Percentiles rank a stretch among this genome's conserved stretches.
These are phyloP conservation scores for Fraxinus nigra DNA, from an alignment of 305 asterid species.

Conservation along the genomic window DNA sequence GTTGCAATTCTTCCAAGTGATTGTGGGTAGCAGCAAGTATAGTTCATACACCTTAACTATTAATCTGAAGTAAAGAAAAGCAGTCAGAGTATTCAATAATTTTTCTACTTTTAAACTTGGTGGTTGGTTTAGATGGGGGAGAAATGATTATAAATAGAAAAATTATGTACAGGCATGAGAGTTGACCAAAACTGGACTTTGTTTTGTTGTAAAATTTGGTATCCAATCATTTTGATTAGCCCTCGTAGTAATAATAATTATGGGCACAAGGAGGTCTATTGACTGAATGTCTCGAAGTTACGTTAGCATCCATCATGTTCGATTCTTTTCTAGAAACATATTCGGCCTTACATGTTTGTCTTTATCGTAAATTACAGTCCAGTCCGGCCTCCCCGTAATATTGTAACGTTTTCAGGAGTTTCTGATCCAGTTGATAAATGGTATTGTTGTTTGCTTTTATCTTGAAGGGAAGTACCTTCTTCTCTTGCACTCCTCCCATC, in stretches of 20 bases:
- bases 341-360: background rate
- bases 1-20: slow-evolving; percentile 5
- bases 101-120: slow-evolving; percentile 11
- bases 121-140: slow-evolving; percentile 22
- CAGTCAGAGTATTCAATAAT: slow-evolving; percentile 14
- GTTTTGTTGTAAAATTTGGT: slow-evolving; percentile 34
- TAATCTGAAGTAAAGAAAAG: slow-evolving; percentile 26
- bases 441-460: background rate
- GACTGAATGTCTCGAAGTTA: background rate
- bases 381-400: background rate
- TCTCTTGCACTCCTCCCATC: no score
- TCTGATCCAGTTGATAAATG: background rate
- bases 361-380: background rate
- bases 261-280: slow-evolving; percentile 10
- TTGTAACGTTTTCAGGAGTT: background rate
- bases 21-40: slow-evolving; percentile 10
- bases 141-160: slow-evolving; percentile 17
- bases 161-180: slow-evolving; percentile 34
- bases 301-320: background rate
- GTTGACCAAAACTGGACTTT: background rate
- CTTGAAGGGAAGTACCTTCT: background rate
- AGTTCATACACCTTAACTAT: slow-evolving; percentile 21
- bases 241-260: slow-evolving; percentile 13
- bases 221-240: slow-evolving; percentile 19
- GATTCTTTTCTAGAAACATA: background rate